Conservation (phyloP, 257 asterid genomes). For the Jacaranda copaia region DNA sequence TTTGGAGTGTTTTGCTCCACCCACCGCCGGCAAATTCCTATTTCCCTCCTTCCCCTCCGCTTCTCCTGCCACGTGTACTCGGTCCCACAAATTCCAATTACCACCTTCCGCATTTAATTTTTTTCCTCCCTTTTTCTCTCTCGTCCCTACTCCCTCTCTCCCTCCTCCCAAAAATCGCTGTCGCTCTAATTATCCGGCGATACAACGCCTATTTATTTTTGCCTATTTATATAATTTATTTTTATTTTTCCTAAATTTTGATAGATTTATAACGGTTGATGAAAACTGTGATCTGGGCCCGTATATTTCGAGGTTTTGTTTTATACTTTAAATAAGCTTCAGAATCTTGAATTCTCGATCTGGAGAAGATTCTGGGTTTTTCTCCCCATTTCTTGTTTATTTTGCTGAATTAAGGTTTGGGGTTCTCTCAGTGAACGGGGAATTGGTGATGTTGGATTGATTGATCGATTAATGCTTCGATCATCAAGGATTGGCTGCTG, state of each 20-base stretch:
- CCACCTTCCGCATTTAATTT: constrained; percentile 16
- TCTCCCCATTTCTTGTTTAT: constrained; percentile 1
- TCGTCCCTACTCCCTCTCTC: neutral
- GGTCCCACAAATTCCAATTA: constrained; percentile 45
- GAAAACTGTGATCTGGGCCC: constrained; percentile 39
- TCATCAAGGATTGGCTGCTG: constrained; percentile 32
- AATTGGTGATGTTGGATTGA: constrained; percentile 33
- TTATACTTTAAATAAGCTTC: constrained; percentile 10
- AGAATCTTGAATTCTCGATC: constrained; percentile 34
- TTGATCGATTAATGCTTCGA: constrained; percentile 33
- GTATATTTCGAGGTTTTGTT: constrained; percentile 43
- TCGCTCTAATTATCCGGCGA: constrained; percentile 57
- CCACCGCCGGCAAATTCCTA: constrained; percentile 48
- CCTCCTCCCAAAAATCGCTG: constrained; percentile 50
- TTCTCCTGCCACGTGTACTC: constrained; percentile 50
- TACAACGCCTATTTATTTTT: constrained; percentile 14
- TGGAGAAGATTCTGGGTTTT: neutral
- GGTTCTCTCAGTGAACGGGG: constrained; percentile 11
- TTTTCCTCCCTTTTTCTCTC: neutral
- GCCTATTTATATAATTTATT: neutral
- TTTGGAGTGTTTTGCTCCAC: constrained; percentile 30
- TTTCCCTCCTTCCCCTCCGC: constrained; percentile 10
- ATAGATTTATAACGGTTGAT: constrained; percentile 47
- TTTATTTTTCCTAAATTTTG: neutral
- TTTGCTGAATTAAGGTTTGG: constrained; percentile 19